Conservation (phyloP, 208 protist species). For the Trypanosoma melophagium region DNA sequence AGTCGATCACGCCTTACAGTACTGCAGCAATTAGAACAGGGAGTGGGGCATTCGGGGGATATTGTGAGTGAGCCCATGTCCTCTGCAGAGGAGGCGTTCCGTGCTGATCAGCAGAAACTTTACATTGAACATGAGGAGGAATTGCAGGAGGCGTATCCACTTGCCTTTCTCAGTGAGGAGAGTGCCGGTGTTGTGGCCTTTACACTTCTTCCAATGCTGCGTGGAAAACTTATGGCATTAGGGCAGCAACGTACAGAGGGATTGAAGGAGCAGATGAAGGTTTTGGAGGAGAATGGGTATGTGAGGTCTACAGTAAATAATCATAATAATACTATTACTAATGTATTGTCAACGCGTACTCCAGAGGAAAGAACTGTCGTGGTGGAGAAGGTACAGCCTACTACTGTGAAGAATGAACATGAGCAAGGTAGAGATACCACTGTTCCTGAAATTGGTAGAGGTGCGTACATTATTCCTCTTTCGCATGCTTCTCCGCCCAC, state of each 20-base stretch:
- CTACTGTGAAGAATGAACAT: conserved; percentile 9
- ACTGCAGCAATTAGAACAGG: background rate
- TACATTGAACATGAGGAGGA: conserved; percentile 35
- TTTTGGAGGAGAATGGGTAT: background rate
- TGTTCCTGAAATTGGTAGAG: conserved; percentile 7
- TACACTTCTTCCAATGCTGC: conserved; percentile 27
- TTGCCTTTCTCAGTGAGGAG: conserved; percentile 46
- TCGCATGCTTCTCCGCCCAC: background rate
- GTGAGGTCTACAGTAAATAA: no score
- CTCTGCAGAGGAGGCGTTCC: conserved; percentile 21
- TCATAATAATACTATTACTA: no score
- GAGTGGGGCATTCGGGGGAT: no score
- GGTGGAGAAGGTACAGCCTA: background rate
- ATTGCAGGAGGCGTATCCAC: conserved; percentile 35
- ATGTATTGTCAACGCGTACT: no score
- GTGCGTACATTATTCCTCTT: conserved; percentile 16
- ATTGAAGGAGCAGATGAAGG: background rate
- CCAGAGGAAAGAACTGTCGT: no score
- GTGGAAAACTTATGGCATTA: conserved; percentile 19
- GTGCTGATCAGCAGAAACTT: conserved; percentile 41
- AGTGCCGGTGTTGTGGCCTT: conserved; percentile 27
- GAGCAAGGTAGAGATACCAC: background rate
- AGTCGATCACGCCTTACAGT: background rate
- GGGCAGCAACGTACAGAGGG: conserved; percentile 4
- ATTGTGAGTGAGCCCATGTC: background rate